These are phyloP conservation scores for Podospora tetraspora DNA, from an alignment of 495 filamentous ascomycete genomes.

Conservation along the genomic window DNA sequence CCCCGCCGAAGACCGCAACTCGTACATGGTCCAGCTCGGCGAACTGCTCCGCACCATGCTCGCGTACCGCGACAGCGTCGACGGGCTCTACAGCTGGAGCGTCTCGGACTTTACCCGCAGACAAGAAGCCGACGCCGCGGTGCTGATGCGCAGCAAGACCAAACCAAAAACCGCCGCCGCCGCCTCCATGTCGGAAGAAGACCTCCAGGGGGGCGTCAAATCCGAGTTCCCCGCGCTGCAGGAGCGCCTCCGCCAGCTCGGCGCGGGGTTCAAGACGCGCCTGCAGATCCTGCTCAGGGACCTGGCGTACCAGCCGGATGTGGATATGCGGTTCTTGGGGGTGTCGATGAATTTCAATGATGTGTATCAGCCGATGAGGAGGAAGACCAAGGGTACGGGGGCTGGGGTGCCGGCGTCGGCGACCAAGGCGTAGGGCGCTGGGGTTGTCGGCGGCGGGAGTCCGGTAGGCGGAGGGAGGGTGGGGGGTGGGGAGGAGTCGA, in stretches of 20 bases:
- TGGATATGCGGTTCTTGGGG: conserved; percentile 91
- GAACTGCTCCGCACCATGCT: conserved; percentile 94
- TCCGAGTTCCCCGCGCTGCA: conserved; percentile 69
- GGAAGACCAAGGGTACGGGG: conserved; percentile 43
- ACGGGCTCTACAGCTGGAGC: conserved; percentile 88
- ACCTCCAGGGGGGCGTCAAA: conserved; percentile 25
- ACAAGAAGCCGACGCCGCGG: conserved; percentile 68
- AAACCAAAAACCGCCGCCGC: not conserved
- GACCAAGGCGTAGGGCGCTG: conserved; percentile 11
- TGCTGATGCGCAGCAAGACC: conserved; percentile 10
- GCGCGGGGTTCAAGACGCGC: conserved; percentile 64
- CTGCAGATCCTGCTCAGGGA: conserved; percentile 83
- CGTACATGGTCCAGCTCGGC: conserved; percentile 85
- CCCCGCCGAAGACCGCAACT: conserved; percentile 56
- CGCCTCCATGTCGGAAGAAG: too few relatives aligned
- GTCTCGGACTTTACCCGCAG: conserved; percentile 88
- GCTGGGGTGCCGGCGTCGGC: conserved; percentile 15
- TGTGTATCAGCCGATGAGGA: conserved; percentile 71
- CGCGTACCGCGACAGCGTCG: conserved; percentile 85
- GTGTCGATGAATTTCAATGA: conserved; percentile 99
- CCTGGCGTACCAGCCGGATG: conserved; percentile 85
- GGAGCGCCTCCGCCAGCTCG: conserved; percentile 62
- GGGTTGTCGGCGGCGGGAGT: not conserved
- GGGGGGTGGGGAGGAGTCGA: not conserved
- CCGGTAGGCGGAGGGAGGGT: not conserved